These are phyloP conservation scores for Murraya paniculata DNA, from an alignment of 345 rosid species.

Conservation along the genomic window DNA sequence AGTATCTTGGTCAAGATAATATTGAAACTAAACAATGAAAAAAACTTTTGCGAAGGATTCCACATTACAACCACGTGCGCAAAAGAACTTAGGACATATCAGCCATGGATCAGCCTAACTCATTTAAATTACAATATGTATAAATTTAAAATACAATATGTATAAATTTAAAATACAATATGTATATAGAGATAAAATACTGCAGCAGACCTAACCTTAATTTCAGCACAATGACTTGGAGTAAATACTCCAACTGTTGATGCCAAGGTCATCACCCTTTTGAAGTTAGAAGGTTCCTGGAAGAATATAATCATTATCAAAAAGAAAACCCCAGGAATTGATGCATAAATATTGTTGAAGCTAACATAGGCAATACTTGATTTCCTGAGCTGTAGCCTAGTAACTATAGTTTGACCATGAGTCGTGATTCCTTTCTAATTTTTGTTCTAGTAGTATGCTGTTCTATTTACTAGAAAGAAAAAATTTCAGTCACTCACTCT, in stretches of 20 bases:
- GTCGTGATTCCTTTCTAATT: background rate
- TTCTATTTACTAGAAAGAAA: too few relatives aligned
- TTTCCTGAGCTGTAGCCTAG: background rate
- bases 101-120: background rate
- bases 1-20: background rate
- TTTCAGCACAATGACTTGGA: slow-evolving; percentile 40
- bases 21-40: background rate
- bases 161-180: slow-evolving; percentile 11
- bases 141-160: too few relatives aligned
- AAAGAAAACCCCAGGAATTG: background rate
- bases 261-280: slow-evolving; percentile 52
- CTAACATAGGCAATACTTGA: background rate
- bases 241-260: slow-evolving; percentile 58
- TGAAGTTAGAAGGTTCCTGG: slow-evolving; percentile 69
- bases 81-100: background rate
- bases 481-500: too few relatives aligned
- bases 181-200: slow-evolving; percentile 3
- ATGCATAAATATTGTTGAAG: background rate
- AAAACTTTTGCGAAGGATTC: background rate
- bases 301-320: slow-evolving; percentile 15
- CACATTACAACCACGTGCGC: background rate
- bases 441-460: background rate
- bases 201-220: slow-evolving; percentile 53
- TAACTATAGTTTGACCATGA: background rate
- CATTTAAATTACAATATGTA: slow-evolving; percentile 8